Evolutionary conservation across 1,139 yeast genomes (phyloP).

Genomic region (Yamadazyma pseudoaaseri): DNA sequence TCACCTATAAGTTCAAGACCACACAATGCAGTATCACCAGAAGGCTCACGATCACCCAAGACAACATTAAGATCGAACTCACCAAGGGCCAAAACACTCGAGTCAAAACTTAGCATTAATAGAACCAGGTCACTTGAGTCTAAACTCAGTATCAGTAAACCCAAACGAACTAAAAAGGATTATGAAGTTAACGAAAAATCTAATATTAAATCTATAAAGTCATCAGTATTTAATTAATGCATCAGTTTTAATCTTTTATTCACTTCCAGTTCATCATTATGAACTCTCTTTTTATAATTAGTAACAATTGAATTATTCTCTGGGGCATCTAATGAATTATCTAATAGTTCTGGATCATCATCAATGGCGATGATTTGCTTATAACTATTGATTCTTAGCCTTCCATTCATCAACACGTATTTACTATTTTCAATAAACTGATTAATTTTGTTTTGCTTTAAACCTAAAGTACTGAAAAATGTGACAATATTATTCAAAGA

Average conservation of each 20-base stretch:
- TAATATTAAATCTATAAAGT: slow-evolving; percentile 19
- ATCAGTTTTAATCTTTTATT: slow-evolving; percentile 3
- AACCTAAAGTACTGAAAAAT: slow-evolving; percentile 67
- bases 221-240: slow-evolving; percentile 28
- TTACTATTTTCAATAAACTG: slow-evolving; percentile 62
- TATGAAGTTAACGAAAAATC: slow-evolving; percentile 5
- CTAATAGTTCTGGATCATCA: slow-evolving; percentile 21
- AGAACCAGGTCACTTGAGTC: too few species aligned
- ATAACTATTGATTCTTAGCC: slow-evolving; percentile 66
- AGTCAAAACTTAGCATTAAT: too few species aligned
- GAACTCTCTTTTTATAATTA: slow-evolving; percentile 10
- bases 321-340: slow-evolving; percentile 17
- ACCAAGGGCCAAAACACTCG: too few species aligned
- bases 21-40: too few species aligned
- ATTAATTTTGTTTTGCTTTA: slow-evolving; percentile 60
- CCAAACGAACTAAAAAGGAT: too few species aligned
- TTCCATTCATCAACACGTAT: slow-evolving; percentile 65
- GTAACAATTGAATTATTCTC: slow-evolving; percentile 17
- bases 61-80: too few species aligned
- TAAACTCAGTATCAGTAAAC: too few species aligned
- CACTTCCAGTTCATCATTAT: not conserved
- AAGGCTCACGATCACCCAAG: too few species aligned
- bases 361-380: slow-evolving; percentile 63
- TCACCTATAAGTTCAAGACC: too few species aligned
- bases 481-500: slow-evolving; percentile 68